Evolutionary conservation across 1,284 basidiomycete genomes (phyloP).

Genomic region (Somion occarium): DNA sequence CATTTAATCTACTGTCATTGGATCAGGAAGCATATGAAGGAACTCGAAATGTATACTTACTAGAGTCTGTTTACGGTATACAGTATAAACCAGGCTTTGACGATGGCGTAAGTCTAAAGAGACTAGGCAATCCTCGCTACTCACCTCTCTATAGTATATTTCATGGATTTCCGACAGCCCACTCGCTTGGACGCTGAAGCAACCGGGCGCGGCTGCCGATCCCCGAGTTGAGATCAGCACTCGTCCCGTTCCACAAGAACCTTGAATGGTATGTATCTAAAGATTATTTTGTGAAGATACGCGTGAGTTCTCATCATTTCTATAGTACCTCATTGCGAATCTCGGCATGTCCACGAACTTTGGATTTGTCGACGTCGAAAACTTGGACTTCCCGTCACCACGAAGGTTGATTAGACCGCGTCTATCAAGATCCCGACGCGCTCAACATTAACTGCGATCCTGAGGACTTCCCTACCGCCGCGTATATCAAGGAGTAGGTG

Average conservation of each 20-base stretch:
- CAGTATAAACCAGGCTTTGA: conserved; percentile 48
- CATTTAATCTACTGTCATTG: conserved; percentile 1
- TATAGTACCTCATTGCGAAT: conserved; percentile 78
- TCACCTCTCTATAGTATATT: conserved; percentile 65
- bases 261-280: conserved; percentile 60
- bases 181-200: conserved; percentile 72
- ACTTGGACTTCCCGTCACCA: conserved; percentile 65
- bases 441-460: conserved; percentile 85
- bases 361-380: conserved; percentile 57
- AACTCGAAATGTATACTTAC: conserved; percentile 40
- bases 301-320: conserved; percentile 9
- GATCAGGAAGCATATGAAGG: conserved; percentile 37
- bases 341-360: conserved; percentile 81
- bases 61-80: conserved; percentile 58
- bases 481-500: conserved; percentile 69
- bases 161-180: conserved; percentile 68
- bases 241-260: conserved; percentile 78
- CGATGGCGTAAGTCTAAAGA: conserved; percentile 24
- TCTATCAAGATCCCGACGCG: conserved; percentile 66
- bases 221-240: conserved; percentile 57
- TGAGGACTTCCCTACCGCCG: conserved; percentile 64
- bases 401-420: conserved; percentile 78
- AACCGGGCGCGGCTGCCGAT: conserved; percentile 67
- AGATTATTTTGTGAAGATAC: no score
- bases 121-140: no score